Conservation (phyloP, 306 rosid genomes). For the Rosa chinensis region DNA sequence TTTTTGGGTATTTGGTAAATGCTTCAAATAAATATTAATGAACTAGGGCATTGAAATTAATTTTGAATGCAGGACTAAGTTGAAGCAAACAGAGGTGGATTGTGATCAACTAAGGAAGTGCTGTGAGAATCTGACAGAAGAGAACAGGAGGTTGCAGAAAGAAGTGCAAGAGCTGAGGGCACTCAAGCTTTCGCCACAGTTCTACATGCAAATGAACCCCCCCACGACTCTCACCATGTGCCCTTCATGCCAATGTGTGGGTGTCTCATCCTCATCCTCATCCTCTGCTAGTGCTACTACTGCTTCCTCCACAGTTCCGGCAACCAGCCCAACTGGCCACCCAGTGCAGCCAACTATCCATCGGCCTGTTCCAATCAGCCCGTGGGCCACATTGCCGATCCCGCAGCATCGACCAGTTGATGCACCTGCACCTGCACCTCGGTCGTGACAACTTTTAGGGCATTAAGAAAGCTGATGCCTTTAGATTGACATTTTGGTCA, state of each 20-base stretch:
- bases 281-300: constrained; percentile 29
- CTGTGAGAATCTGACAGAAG: constrained; percentile 80
- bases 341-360: constrained; percentile 27
- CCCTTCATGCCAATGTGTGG: constrained; percentile 88
- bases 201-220: constrained; percentile 88
- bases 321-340: constrained; percentile 22
- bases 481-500: constrained; percentile 5
- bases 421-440: constrained; percentile 18
- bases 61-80: constrained; percentile 64
- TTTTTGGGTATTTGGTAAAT: background rate
- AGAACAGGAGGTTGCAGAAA: constrained; percentile 80
- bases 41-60: background rate
- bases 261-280: constrained; percentile 48
- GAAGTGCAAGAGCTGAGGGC: constrained; percentile 93
- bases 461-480: background rate
- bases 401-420: constrained; percentile 39
- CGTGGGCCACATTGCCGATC: constrained; percentile 57
- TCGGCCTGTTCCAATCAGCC: constrained; percentile 48
- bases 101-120: constrained; percentile 80
- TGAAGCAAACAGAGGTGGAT: constrained; percentile 98
- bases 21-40: background rate
- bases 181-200: constrained; percentile 83
- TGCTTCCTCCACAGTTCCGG: constrained; percentile 9
- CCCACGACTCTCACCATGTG: constrained; percentile 99
- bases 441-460: constrained; percentile 12